Conservation (phyloP, 768 basidiomycete species). For the Pleurotus ostreatus region DNA sequence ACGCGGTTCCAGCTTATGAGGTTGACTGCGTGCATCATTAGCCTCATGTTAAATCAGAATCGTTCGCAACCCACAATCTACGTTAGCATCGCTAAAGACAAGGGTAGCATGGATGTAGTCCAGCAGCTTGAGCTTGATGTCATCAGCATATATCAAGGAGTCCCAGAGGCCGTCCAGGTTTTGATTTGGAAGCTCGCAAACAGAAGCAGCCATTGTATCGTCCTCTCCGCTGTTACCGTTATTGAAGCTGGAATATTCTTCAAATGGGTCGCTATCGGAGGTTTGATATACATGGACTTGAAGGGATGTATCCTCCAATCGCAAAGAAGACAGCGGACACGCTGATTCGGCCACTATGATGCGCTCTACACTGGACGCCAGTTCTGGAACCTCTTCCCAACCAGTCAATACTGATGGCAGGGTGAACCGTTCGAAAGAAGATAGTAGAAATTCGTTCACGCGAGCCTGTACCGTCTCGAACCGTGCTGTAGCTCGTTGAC, state of each 20-base stretch:
- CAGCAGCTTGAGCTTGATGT: slow-evolving; percentile 83
- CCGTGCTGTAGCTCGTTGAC: slow-evolving; percentile 61
- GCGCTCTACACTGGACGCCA: slow-evolving; percentile 71
- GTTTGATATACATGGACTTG: slow-evolving; percentile 90
- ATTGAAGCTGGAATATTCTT: slow-evolving; percentile 68
- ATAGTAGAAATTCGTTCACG: slow-evolving; percentile 51
- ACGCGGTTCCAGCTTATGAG: slow-evolving; percentile 95
- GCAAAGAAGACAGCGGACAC: slow-evolving; percentile 49
- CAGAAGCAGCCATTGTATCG: slow-evolving; percentile 81
- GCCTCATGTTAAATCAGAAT: slow-evolving; percentile 7
- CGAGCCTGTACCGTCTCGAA: slow-evolving; percentile 70
- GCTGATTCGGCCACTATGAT: slow-evolving; percentile 71
- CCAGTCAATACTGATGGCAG: slow-evolving; percentile 71
- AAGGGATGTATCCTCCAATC: slow-evolving; percentile 55
- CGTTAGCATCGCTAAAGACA: slow-evolving; percentile 83
- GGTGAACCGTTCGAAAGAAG: slow-evolving; percentile 57
- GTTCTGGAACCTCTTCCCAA: slow-evolving; percentile 73
- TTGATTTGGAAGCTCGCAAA: slow-evolving; percentile 82
- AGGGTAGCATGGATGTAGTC: slow-evolving; percentile 95
- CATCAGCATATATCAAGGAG: slow-evolving; percentile 77
- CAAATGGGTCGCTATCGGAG: slow-evolving; percentile 58
- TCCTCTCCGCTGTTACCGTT: slow-evolving; percentile 30
- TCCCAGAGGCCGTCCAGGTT: slow-evolving; percentile 93
- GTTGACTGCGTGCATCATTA: slow-evolving; percentile 52
- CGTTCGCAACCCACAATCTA: slow-evolving; percentile 59